phyloP scores from a whole-genome alignment of 2,329 filamentous ascomycete genomes.

The Orbilia blumenaviensis region DNA sequence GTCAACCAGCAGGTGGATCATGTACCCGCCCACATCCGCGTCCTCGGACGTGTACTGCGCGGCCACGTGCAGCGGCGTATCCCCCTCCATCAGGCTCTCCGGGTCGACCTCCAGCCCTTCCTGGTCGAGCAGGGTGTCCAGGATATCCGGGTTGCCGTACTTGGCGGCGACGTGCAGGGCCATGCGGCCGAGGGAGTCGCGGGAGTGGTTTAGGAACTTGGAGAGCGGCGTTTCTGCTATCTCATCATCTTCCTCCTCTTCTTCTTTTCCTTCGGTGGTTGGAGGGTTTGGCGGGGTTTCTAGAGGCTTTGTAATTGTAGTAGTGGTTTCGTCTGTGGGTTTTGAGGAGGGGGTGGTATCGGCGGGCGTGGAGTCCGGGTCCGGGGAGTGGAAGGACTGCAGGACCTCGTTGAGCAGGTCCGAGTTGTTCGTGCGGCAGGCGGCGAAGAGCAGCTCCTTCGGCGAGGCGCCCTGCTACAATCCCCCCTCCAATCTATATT shows the following conservation, averaged over 20 bases:
- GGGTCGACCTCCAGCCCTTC: conserved; percentile 86
- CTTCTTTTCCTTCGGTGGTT: conserved; percentile 60
- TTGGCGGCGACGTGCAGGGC: conserved; percentile 88
- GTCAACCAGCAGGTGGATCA: conserved; percentile 83
- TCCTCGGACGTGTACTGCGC: conserved; percentile 75
- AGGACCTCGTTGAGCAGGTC: conserved; percentile 82
- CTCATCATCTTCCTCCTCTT: conserved; percentile 59
- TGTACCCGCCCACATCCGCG: conserved; percentile 67
- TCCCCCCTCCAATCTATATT: conserved; percentile 1
- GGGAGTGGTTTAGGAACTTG: conserved; percentile 82
- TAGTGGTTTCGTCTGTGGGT: background rate
- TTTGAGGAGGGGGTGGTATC: background rate
- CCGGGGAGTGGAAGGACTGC: conserved; percentile 59
- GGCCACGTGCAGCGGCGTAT: conserved; percentile 81
- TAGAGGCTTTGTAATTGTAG: too few relatives aligned
- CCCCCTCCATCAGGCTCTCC: conserved; percentile 73
- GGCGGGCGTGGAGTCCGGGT: background rate
- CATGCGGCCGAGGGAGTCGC: conserved; percentile 85
- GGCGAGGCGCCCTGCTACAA: conserved; percentile 81
- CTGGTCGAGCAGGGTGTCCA: conserved; percentile 84
- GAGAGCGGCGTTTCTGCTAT: conserved; percentile 66
- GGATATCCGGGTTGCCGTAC: conserved; percentile 85
- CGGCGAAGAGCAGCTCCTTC: conserved; percentile 86
- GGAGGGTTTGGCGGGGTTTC: background rate
- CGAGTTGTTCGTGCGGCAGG: conserved; percentile 90